Evolutionary conservation across 2,329 filamentous ascomycete species (phyloP), one percentile per base, ranked within the genome.

Genomic region (Metarhizium guizhouense): DNA sequence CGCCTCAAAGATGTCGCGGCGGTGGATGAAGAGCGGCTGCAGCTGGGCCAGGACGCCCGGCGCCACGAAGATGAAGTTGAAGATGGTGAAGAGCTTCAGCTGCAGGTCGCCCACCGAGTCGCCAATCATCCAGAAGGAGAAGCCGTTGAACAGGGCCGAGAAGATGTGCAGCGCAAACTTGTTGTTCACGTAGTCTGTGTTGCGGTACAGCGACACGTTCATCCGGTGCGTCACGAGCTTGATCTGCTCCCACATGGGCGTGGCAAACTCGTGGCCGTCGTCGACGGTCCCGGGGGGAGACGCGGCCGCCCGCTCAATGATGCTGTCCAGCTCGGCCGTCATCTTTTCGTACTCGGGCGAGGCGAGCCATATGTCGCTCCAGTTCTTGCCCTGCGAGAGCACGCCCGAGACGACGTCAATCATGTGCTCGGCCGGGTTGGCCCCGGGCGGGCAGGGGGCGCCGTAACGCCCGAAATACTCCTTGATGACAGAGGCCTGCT

Each of bases 401-500:
- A 69, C 66, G 0, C 80, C 80, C 1, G 80, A 79, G 14, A 79
- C 76, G 18, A 79, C 76, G 52, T 81, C 76, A 53, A 91, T 81
- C 83, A 91, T 90, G 74, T 85, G 88, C 67, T 91, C 87, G 0
- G 87, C 87, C 1, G 86, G 86, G 62, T 91, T 91, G 18, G 81
- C 82, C 0, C 82, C 79, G 0, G 73, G 60, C 0, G 80, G 78
- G 59, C 86, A 87, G 1, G 79, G 76, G 0, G 82, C 84, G 5
- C 86, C 87, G 57, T 88, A 79, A 20, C 74, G 72, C 47, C 81
- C 81, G 64, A 94, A 92, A 68, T 88, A 88, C 29, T 72, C 73
- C 47, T 76, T 78, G 54, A 88, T 67, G 0, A 74, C 80, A 4
- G 68, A 69, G 0, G 79, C 82, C 36, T 79, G 73, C 0, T 79